Conservation (phyloP, 2,329 filamentous ascomycete genomes). For the Coleophoma eucalyptorum region DNA sequence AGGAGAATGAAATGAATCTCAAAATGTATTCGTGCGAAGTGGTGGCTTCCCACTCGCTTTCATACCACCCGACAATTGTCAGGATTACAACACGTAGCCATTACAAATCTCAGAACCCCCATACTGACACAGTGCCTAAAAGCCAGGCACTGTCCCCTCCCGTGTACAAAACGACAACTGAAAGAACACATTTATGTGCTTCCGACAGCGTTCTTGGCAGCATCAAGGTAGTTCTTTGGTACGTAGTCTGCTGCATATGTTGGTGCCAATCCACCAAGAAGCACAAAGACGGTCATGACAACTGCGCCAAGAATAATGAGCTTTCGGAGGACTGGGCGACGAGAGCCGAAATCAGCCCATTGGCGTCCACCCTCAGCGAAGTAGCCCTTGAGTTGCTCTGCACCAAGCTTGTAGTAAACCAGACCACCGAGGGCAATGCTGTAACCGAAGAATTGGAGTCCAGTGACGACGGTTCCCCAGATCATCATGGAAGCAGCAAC, state of each 20-base stretch:
- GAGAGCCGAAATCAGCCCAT: slow-evolving; percentile 83
- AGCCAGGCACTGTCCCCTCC: not conserved
- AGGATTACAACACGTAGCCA: slow-evolving; percentile 1
- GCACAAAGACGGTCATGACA: slow-evolving; percentile 61
- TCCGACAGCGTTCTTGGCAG: slow-evolving; percentile 21
- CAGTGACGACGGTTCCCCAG: slow-evolving; percentile 72
- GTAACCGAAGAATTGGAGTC: slow-evolving; percentile 81
- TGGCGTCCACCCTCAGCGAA: slow-evolving; percentile 66
- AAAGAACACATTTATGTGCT: not conserved
- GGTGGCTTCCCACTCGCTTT: not conserved
- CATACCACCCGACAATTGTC: not conserved
- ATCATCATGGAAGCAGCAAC: slow-evolving; percentile 77
- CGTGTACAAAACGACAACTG: not conserved
- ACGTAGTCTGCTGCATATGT: slow-evolving; percentile 53
- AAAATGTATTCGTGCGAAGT: not conserved
- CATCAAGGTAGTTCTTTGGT: slow-evolving; percentile 30
- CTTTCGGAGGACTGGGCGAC: slow-evolving; percentile 75
- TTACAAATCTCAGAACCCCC: not conserved
- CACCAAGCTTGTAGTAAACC: slow-evolving; percentile 82
- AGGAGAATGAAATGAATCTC: not conserved
- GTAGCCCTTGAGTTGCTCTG: slow-evolving; percentile 80
- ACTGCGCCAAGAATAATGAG: slow-evolving; percentile 64
- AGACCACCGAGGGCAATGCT: slow-evolving; percentile 74
- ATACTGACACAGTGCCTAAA: not conserved
- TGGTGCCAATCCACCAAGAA: slow-evolving; percentile 66